Percentiles rank a stretch among this genome's conserved stretches.
phyloP scores from a whole-genome alignment of 441 rosid species.

The Breynia disticha region DNA sequence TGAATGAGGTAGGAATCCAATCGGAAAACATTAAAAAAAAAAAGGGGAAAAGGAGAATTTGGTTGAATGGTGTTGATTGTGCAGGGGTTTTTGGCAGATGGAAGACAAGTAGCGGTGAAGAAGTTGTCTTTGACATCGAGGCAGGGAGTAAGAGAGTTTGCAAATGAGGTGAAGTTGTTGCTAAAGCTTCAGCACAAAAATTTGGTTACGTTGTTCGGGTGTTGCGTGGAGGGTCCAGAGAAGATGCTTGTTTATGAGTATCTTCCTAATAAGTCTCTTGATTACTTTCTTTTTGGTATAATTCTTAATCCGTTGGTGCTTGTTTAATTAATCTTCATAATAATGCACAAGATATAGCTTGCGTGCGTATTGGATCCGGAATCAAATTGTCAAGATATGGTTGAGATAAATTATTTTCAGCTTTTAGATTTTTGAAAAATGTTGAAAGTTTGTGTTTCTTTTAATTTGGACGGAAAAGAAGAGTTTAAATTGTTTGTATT shows the following conservation, averaged over 20 bases:
- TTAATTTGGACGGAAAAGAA: too few relatives aligned
- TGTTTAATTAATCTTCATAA: not conserved
- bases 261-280: constrained; percentile 78
- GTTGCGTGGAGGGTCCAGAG: constrained; percentile 70
- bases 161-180: constrained; percentile 75
- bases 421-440: too few relatives aligned
- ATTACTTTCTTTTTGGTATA: constrained; percentile 69
- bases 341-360: too few relatives aligned
- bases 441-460: too few relatives aligned
- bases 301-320: not conserved
- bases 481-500: too few relatives aligned
- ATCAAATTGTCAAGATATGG: too few relatives aligned
- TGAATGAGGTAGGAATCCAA: too few relatives aligned
- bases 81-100: constrained; percentile 68
- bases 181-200: constrained; percentile 69
- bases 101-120: constrained; percentile 85
- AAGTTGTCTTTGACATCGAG: constrained; percentile 60
- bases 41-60: too few relatives aligned
- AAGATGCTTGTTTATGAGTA: constrained; percentile 96
- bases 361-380: too few relatives aligned
- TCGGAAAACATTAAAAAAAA: too few relatives aligned
- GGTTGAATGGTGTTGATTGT: too few relatives aligned
- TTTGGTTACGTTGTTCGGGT: constrained; percentile 68
- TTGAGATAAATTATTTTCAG: too few relatives aligned
- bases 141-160: constrained; percentile 73